Percentiles rank a stretch among this genome's conserved stretches.
Conservation (phyloP, 768 basidiomycete genomes). For the Boletus subcaerulescens region DNA sequence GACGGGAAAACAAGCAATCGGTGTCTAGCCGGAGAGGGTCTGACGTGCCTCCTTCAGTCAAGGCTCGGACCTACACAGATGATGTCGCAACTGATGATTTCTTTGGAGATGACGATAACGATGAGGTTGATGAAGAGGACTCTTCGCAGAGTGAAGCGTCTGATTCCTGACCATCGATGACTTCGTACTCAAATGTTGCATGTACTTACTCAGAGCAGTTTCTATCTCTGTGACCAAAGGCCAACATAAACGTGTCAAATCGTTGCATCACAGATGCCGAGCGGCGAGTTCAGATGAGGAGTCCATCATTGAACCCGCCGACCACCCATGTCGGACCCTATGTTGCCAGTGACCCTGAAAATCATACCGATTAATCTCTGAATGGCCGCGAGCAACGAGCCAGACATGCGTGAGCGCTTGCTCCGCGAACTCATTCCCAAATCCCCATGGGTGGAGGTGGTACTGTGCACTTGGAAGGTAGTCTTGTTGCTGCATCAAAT, state of each 20-base stretch:
- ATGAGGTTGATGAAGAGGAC: constrained; percentile 9
- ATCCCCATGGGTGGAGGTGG: neutral
- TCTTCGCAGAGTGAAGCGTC: constrained; percentile 16
- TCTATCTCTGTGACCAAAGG: neutral
- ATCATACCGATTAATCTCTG: neutral
- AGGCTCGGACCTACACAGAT: constrained; percentile 5
- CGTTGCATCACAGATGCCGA: neutral
- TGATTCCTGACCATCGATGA: constrained; percentile 3
- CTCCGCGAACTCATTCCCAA: neutral
- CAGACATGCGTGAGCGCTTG: neutral
- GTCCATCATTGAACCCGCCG: neutral
- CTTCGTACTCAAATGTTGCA: constrained; percentile 22
- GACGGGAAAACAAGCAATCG: constrained; percentile 3
- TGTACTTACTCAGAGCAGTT: constrained; percentile 45
- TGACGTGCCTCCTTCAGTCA: constrained; percentile 1
- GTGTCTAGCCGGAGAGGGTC: constrained; percentile 1
- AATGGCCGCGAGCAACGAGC: neutral
- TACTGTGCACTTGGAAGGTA: neutral
- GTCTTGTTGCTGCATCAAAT: neutral
- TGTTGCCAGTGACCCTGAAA: neutral
- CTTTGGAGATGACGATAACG: constrained; percentile 27
- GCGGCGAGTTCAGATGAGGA: neutral
- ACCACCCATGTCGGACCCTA: neutral
- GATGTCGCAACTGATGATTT: constrained; percentile 25
- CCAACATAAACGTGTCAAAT: neutral